These are phyloP conservation scores for Balamuthia mandrillaris DNA, from an alignment of 208 protist species.

Conservation along the genomic window DNA sequence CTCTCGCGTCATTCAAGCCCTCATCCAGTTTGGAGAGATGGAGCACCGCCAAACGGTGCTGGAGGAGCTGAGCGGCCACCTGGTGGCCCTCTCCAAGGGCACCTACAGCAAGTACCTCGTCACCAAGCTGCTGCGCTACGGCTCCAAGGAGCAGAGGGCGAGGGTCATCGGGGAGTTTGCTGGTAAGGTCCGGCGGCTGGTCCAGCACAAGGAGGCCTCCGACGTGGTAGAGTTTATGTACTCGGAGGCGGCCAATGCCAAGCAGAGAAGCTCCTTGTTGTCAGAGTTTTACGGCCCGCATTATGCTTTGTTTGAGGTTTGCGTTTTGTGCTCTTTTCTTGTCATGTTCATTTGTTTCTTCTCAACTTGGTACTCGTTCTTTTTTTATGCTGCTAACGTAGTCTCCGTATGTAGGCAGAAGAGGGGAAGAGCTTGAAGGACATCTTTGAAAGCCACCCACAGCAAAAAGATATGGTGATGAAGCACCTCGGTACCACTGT, in stretches of 20 bases:
- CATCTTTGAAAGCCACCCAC: not conserved
- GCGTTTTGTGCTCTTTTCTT: too few species aligned
- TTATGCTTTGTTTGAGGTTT: not conserved
- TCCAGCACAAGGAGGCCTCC: not conserved
- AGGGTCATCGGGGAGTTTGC: slow-evolving; percentile 18
- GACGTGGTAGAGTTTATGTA: slow-evolving; percentile 7
- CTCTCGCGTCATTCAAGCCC: not conserved
- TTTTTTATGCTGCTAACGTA: not conserved
- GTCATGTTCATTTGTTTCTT: too few species aligned
- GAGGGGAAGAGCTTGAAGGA: not conserved
- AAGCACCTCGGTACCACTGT: not conserved
- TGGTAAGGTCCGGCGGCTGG: slow-evolving; percentile 6
- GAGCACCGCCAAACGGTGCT: not conserved
- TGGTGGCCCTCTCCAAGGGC: not conserved
- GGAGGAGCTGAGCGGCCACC: not conserved
- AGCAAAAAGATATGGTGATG: not conserved
- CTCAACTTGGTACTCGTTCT: not conserved
- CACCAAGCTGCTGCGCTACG: not conserved
- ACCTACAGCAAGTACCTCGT: slow-evolving; percentile 20
- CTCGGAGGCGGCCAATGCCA: not conserved
- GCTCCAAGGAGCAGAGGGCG: not conserved
- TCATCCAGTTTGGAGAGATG: slow-evolving; percentile 1
- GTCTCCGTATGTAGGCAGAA: too few species aligned
- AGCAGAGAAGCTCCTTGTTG: not conserved
- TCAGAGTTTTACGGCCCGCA: slow-evolving; percentile 33